A percentile compares a stretch with the other conserved stretches of the same genome.
These are phyloP conservation scores for Ophiostoma sp. DNA, from an alignment of 2,329 filamentous ascomycete genomes.

Conservation along the genomic window DNA sequence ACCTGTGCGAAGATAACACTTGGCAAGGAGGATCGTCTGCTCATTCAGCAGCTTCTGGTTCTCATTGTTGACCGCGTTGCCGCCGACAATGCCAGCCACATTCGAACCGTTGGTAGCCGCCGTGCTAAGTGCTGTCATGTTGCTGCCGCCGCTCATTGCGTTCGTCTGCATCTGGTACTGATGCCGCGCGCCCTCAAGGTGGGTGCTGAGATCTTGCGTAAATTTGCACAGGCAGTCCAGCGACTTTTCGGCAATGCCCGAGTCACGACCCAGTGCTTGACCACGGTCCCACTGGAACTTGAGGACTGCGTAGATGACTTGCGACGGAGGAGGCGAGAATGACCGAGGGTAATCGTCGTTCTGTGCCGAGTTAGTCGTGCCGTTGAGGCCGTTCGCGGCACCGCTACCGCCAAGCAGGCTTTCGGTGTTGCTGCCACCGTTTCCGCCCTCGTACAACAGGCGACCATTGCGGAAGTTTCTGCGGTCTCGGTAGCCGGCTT, in stretches of 20 bases:
- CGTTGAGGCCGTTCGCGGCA: not conserved
- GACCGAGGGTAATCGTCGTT: constrained; percentile 23
- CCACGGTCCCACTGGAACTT: constrained; percentile 95
- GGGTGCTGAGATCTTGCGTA: constrained; percentile 53
- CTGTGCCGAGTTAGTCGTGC: not conserved
- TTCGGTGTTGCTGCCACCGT: constrained; percentile 17
- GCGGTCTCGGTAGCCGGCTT: constrained; percentile 19
- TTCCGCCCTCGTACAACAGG: constrained; percentile 22
- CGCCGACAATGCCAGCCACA: constrained; percentile 24
- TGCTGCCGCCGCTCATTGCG: constrained; percentile 28
- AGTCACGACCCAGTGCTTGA: constrained; percentile 44
- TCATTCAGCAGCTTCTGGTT: constrained; percentile 52
- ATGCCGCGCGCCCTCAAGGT: constrained; percentile 48
- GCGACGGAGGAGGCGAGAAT: constrained; percentile 47
- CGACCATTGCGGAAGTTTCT: constrained; percentile 25
- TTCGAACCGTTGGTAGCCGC: constrained; percentile 31
- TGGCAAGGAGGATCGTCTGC: constrained; percentile 71
- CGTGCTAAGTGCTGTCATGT: constrained; percentile 24
- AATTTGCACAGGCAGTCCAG: constrained; percentile 56
- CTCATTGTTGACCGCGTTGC: constrained; percentile 40
- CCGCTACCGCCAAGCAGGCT: constrained; percentile 19
- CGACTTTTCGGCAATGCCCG: constrained; percentile 48
- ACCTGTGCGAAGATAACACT: constrained; percentile 92
- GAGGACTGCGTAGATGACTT: constrained; percentile 91
- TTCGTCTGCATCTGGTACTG: constrained; percentile 45